A percentile compares a stretch with the other conserved stretches of the same genome.
phyloP scores from a whole-genome alignment of 2,329 filamentous ascomycete species.

The Rachicladosporium sp. region DNA sequence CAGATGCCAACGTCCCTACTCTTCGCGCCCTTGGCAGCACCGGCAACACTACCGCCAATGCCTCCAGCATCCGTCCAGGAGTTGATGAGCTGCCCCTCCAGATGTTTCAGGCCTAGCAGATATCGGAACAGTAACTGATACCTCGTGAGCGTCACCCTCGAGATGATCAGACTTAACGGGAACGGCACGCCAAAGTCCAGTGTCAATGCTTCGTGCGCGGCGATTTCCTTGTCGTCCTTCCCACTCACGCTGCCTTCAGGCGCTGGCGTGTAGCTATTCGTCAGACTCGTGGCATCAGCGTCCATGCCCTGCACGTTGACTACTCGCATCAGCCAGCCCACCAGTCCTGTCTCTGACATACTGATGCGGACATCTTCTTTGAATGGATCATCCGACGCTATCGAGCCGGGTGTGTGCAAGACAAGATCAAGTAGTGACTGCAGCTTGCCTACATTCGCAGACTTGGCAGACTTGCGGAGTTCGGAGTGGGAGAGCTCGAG shows the following conservation, averaged over 20 bases:
- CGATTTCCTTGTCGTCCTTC: conserved; percentile 75
- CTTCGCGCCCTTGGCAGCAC: conserved; percentile 2
- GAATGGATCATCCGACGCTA: conserved; percentile 88
- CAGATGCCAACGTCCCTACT: conserved; percentile 2
- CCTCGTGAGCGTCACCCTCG: conserved; percentile 88
- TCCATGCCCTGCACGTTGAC: conserved; percentile 95
- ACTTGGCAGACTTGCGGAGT: conserved; percentile 68
- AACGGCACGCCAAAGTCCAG: conserved; percentile 93
- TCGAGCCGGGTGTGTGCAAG: conserved; percentile 86
- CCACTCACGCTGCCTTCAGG: conserved; percentile 39
- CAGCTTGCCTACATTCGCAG: conserved; percentile 82
- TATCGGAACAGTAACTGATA: conserved; percentile 96
- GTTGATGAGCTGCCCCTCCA: conserved; percentile 74
- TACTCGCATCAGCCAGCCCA: conserved; percentile 87
- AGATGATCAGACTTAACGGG: conserved; percentile 87
- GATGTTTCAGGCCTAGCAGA: conserved; percentile 73
- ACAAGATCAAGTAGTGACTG: conserved; percentile 94
- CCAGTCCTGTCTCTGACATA: conserved; percentile 90
- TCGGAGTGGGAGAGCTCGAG: conserved; percentile 84
- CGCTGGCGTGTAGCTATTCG: conserved; percentile 57
- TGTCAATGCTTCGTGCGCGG: conserved; percentile 82
- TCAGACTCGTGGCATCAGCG: conserved; percentile 38
- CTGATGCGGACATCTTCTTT: conserved; percentile 97
- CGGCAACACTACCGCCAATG: neutral
- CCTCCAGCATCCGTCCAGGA: conserved; percentile 60